Evolutionary conservation across 306 rosid genomes (phyloP), one percentile per base, ranked within the genome.

Genomic region (Pterocarpus santalinus): DNA sequence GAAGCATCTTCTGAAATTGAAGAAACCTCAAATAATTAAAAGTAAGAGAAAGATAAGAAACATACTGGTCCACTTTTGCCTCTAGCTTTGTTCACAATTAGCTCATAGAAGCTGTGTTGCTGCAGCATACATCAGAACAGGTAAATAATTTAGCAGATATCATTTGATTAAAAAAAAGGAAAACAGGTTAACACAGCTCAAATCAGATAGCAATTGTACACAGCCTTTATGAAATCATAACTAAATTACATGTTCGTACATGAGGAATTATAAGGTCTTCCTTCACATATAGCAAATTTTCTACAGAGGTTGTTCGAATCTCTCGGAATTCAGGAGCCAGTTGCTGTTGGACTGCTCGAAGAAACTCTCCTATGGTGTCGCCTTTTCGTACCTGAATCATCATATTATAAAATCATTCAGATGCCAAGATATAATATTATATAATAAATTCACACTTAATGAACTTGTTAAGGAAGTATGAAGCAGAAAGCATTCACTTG

Each of bases 51-150:
- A 56, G 60, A 1, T 35, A 55, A 71, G 49, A 33, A 73, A 87
- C 84, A 80, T 91, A 95, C 99, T 47, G 97, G 99, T 78, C 99
- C 98, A 90, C 98, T 93, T 80, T 95, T 95, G 8, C 99, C 99
- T 87, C 99, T 87, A 2, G 98, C 99, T 84, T 91, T 93, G 92
- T 95, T 95, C 47, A 93, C 78, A 1, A 95, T 95, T 67, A 95
- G 85, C 83, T 95, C 99, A 85, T 93, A 95, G 84, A 95, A 95
- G 81, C 99, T 93, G 78, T 95, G 99, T 82, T 95, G 99, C 98
- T 95, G 94, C 79, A 84, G 76, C 55, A 87, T 64, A 38, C 72
- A 84, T 10, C 16, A 14, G 76, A 86, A 74, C 67, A 71, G 44
- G 55, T 5, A 67, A 80, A 70, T 36, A 66, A 57, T 67, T 91